Evolutionary conservation across 768 basidiomycete species (phyloP).

Genomic region (Tylopilus vinaceipallidus): DNA sequence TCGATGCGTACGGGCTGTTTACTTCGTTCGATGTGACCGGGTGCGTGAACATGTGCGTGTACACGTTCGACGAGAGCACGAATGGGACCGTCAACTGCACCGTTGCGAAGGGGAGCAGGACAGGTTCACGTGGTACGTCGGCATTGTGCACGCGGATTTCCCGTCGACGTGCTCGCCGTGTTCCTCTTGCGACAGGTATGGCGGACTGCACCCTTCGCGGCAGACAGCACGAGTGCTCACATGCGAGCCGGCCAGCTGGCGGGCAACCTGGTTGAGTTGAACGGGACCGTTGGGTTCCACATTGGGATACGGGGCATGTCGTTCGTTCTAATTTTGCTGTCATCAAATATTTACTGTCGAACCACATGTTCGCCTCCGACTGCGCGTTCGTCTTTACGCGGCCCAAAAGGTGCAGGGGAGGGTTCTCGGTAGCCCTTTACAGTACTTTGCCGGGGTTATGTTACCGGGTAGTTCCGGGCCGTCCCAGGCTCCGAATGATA

Average conservation of each 20-base stretch:
- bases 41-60: conserved; percentile 47
- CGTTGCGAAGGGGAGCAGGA: conserved; percentile 36
- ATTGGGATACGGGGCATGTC: background rate
- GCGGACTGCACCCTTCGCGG: conserved; percentile 61
- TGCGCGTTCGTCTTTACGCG: too few relatives aligned
- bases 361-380: too few relatives aligned
- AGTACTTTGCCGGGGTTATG: too few relatives aligned
- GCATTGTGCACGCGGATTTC: too few relatives aligned
- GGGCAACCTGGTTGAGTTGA: conserved; percentile 52
- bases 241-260: conserved; percentile 47
- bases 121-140: conserved; percentile 57
- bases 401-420: too few relatives aligned
- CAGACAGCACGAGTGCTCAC: conserved; percentile 56
- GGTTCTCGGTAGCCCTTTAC: too few relatives aligned
- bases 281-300: background rate
- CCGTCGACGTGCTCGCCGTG: background rate
- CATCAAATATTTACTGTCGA: too few relatives aligned
- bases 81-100: conserved; percentile 32
- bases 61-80: conserved; percentile 25
- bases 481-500: background rate
- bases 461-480: too few relatives aligned
- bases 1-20: conserved; percentile 62
- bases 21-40: conserved; percentile 57
- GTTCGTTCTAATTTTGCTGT: background rate
- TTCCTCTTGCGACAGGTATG: conserved; percentile 23